phyloP scores from a whole-genome alignment of 2,329 filamentous ascomycete genomes.

The Ceratocystis variospora region DNA sequence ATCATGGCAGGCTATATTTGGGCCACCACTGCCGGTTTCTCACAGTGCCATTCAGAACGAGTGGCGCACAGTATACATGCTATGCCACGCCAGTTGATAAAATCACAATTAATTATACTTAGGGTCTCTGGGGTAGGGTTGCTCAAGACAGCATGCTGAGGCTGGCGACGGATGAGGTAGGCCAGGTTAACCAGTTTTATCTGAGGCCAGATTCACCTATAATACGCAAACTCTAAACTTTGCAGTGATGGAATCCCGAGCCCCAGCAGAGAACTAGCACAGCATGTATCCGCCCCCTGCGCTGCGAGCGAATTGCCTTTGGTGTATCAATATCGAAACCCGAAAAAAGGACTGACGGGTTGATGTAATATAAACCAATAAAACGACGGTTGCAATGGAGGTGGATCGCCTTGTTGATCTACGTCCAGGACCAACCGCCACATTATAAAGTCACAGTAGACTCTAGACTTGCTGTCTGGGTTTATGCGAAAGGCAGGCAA shows the following conservation, averaged over 20 bases:
- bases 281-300: too few species aligned
- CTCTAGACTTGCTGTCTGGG: too few species aligned
- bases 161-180: not conserved
- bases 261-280: too few species aligned
- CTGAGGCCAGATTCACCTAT: too few species aligned
- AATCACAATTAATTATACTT: not conserved
- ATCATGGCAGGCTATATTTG: not conserved
- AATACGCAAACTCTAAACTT: too few species aligned
- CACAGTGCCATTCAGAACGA: not conserved
- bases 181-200: too few species aligned
- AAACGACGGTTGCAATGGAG: not conserved
- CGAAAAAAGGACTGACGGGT: too few species aligned
- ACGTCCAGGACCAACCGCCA: not conserved
- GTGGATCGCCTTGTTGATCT: not conserved
- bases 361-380: not conserved
- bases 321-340: too few species aligned
- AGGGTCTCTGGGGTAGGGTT: not conserved
- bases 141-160: not conserved
- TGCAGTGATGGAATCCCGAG: too few species aligned
- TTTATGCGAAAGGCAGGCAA: too few species aligned
- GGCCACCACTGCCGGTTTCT: not conserved
- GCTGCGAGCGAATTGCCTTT: too few species aligned
- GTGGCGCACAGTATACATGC: not conserved
- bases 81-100: not conserved
- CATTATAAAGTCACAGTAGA: not conserved